These are phyloP conservation scores for Bifiguratus adelaidae DNA, from an alignment of 192 early-diverging fungal species.

Conservation along the genomic window DNA sequence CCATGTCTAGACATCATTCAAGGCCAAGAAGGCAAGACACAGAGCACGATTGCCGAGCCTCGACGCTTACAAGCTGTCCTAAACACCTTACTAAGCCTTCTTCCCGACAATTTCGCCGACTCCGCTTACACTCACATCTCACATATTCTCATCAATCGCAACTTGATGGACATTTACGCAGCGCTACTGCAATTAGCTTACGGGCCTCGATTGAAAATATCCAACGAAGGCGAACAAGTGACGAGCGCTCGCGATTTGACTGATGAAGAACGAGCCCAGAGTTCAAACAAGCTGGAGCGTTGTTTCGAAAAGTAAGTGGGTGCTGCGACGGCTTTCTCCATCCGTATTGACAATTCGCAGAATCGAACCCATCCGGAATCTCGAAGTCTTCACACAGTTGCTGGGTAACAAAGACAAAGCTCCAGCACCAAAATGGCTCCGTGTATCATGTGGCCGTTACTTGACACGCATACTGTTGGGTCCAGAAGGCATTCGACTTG, in stretches of 20 bases:
- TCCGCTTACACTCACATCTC: too few species aligned
- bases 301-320: too few species aligned
- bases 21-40: too few species aligned
- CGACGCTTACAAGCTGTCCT: too few species aligned
- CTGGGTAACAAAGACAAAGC: constrained; percentile 41
- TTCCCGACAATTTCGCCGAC: too few species aligned
- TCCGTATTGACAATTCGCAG: constrained; percentile 5
- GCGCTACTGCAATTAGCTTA: constrained; percentile 58
- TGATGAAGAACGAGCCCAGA: too few species aligned
- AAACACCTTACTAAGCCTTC: too few species aligned
- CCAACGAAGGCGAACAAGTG: not conserved
- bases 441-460: constrained; percentile 50
- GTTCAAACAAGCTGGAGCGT: too few species aligned
- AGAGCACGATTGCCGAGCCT: too few species aligned
- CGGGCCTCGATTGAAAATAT: constrained; percentile 35
- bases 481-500: constrained; percentile 45
- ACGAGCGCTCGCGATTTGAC: not conserved
- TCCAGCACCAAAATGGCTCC: constrained; percentile 49
- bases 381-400: constrained; percentile 58
- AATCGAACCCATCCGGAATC: constrained; percentile 35
- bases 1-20: not conserved
- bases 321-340: too few species aligned
- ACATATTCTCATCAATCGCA: constrained; percentile 39
- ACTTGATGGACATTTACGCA: constrained; percentile 56
- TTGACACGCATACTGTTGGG: constrained; percentile 57